Evolutionary conservation across 768 basidiomycete species (phyloP).

Genomic region (Lactarius hatsudake): DNA sequence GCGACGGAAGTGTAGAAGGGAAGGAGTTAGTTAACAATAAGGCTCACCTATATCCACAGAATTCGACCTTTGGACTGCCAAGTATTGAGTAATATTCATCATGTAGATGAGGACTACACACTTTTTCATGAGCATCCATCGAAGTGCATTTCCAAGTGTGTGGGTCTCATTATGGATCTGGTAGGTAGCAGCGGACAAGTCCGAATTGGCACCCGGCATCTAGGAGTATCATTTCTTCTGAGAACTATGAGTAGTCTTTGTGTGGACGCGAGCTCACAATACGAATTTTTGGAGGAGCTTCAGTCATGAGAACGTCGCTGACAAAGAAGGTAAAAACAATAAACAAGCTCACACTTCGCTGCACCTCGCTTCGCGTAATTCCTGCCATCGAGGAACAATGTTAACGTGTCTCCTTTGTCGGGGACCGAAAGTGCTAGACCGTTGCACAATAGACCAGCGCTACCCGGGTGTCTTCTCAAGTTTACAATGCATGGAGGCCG

Average conservation of each 20-base stretch:
- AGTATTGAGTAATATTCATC: conserved; percentile 12
- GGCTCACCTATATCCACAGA: conserved; percentile 92
- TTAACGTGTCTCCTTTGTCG: conserved; percentile 9
- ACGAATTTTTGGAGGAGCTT: conserved; percentile 20
- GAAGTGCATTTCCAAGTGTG: conserved; percentile 89
- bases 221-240: conserved; percentile 33
- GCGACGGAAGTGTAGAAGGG: neutral
- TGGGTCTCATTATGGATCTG: conserved; percentile 93
- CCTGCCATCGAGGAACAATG: conserved; percentile 23
- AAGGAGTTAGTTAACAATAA: conserved; percentile 16
- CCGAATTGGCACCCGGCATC: conserved; percentile 80
- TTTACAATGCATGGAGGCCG: neutral
- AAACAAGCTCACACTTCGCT: neutral
- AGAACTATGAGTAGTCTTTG: neutral
- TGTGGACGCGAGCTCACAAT: conserved; percentile 20
- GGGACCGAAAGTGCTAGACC: neutral
- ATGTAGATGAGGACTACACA: conserved; percentile 34
- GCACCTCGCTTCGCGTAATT: conserved; percentile 5
- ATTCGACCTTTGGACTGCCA: conserved; percentile 88
- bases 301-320: conserved; percentile 16
- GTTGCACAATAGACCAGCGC: conserved; percentile 22
- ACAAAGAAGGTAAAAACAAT: neutral
- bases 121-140: conserved; percentile 99
- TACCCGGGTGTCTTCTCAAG: neutral
- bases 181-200: conserved; percentile 87